These are phyloP conservation scores for Salvia hispanica DNA, from an alignment of 257 asterid species.

Conservation along the genomic window DNA sequence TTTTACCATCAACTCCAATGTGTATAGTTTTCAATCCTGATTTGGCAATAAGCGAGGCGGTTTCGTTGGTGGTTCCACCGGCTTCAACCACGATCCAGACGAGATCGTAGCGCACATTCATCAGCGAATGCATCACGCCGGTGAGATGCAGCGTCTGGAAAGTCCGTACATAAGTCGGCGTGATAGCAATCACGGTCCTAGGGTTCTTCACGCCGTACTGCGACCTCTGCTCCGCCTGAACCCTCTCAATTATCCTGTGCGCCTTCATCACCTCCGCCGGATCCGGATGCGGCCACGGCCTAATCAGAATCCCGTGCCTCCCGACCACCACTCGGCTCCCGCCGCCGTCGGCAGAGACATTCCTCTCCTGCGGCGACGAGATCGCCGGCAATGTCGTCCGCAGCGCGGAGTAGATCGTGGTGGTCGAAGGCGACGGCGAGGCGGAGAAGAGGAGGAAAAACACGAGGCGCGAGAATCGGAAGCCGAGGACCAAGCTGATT, in stretches of 20 bases:
- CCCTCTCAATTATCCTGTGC: slow-evolving; percentile 80
- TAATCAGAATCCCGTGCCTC: slow-evolving; percentile 84
- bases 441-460: slow-evolving; percentile 68
- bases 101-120: slow-evolving; percentile 81
- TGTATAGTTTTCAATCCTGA: slow-evolving; percentile 70
- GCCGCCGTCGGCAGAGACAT: slow-evolving; percentile 35
- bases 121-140: slow-evolving; percentile 91
- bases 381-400: slow-evolving; percentile 25
- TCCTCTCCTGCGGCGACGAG: slow-evolving; percentile 38
- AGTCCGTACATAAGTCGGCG: slow-evolving; percentile 92
- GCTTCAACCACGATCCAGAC: slow-evolving; percentile 97
- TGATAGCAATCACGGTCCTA: slow-evolving; percentile 68
- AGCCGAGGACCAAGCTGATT: slow-evolving; percentile 85
- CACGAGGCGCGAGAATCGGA: slow-evolving; percentile 86
- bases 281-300: slow-evolving; percentile 99
- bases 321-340: slow-evolving; percentile 89
- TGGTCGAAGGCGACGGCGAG: slow-evolving; percentile 45
- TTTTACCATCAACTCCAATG: slow-evolving; percentile 61
- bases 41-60: slow-evolving; percentile 68
- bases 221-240: slow-evolving; percentile 84
- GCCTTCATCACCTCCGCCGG: slow-evolving; percentile 91
- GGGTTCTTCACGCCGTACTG: slow-evolving; percentile 84
- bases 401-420: slow-evolving; percentile 48
- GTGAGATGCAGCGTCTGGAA: slow-evolving; percentile 94
- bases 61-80: slow-evolving; percentile 75